phyloP scores from a whole-genome alignment of 2,329 filamentous ascomycete species.

The Monosporascus sp. region DNA sequence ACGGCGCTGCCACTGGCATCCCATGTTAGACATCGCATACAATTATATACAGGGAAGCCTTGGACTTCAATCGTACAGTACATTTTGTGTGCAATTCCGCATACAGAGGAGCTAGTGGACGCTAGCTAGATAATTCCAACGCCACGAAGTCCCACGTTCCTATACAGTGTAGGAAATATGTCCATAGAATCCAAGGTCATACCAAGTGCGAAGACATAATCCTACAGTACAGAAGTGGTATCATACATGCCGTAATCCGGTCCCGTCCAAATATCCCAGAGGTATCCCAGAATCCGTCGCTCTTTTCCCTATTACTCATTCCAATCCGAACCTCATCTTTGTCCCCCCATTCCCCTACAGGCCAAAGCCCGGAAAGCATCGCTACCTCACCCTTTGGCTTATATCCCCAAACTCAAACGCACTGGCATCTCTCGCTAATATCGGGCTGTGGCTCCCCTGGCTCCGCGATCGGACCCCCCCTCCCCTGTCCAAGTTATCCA shows the following conservation, averaged over 20 bases:
- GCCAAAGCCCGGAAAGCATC: no score
- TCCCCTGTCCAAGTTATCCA: not conserved
- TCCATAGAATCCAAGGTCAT: not conserved
- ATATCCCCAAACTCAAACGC: not conserved
- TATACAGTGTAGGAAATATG: not conserved
- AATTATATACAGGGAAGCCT: no score
- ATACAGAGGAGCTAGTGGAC: no score
- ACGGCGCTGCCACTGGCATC: no score
- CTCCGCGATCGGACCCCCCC: not conserved
- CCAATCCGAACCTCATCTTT: no score
- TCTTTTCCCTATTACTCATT: not conserved
- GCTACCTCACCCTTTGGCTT: no score
- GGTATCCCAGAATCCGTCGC: not conserved
- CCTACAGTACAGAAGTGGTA: not conserved
- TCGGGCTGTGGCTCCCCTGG: not conserved
- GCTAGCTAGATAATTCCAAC: no score
- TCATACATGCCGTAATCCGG: not conserved
- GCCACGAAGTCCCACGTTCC: no score
- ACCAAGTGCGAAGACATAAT: not conserved
- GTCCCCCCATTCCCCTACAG: not conserved
- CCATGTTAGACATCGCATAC: no score
- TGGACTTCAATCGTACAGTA: no score
- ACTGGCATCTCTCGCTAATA: not conserved
- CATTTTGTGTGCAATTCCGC: no score
- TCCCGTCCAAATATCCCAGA: not conserved